Base-by-base conservation (phyloP, 2,329 filamentous ascomycete species). In the Aspergillus hortae region DNA sequence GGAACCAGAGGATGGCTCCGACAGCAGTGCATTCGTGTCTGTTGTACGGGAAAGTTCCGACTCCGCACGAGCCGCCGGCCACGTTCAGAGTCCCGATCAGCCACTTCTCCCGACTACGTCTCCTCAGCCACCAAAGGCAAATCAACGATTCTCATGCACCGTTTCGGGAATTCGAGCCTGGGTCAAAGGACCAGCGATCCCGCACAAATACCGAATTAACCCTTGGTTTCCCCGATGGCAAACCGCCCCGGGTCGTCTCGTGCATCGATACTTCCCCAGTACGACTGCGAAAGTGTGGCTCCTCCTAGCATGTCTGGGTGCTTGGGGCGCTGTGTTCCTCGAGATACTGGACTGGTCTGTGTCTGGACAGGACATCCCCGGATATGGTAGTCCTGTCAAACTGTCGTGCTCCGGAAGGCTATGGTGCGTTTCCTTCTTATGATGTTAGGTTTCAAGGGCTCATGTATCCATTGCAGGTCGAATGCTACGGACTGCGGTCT, bases 401-500 rank as follows among this genome's bases (percentile, higher is more conserved):
- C 56, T 73, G 27, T 66, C 65, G n/a, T 72, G 65, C 58, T 63
- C 63, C 44, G 52, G 55, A 43, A 60, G 61, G 42, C 58, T 74
- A 44, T 69, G 69, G 77, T 70, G 64, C 40, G 48, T 43, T 36
- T 10, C 6, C 12, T 38, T 46, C 35, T 49, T 32, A 11, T 41
- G 2, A 12, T 47, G 7, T 15, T 27, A 7, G 14, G 23, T 27
- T 38, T 3, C 23, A 27, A 23, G 12, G 17, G 25, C 19, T 23
- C 23, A 25, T 17, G 10, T 33, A 10, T 30, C 4, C 21, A 11
- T 17, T 12, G 38, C 36, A 66, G 69, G 68, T 51, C 54, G 7
- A 70, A 71, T 61, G 60, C 72, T 6, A 71, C 68, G 0, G 58
- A 66, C n/a, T 85, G 81, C 58, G 81, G 81, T 2, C 56, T 84